Conservation (phyloP, 495 filamentous ascomycete genomes). For the Friedmanniomyces endolithicus region DNA sequence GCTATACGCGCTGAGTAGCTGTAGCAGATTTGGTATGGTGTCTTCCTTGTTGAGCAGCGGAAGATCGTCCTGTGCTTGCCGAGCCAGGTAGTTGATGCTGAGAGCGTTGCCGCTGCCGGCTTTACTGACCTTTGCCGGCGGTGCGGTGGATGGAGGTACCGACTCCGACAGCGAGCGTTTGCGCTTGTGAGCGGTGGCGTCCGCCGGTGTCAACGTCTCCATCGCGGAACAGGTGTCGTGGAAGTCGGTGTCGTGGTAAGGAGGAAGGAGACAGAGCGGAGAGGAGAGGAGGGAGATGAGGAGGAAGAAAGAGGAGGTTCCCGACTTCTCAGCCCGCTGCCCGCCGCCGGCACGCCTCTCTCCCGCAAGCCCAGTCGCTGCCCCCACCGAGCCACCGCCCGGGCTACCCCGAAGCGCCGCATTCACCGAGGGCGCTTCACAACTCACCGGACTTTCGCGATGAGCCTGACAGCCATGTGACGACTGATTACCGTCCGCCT, state of each 20-base stretch:
- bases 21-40: constrained; percentile 48
- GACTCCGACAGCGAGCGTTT: constrained; percentile 36
- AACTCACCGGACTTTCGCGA: background rate
- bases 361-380: background rate
- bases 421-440: background rate
- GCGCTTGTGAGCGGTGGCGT: constrained; percentile 35
- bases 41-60: constrained; percentile 50
- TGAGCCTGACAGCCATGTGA: too few species aligned
- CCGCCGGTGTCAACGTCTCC: constrained; percentile 31
- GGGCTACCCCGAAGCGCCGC: background rate
- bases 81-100: constrained; percentile 66
- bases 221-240: background rate
- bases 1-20: constrained; percentile 62
- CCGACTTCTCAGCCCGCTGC: background rate
- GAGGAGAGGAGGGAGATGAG: constrained; percentile 1
- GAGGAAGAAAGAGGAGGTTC: constrained; percentile 12
- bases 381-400: background rate
- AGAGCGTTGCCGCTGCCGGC: constrained; percentile 2
- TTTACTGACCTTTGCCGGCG: constrained; percentile 41
- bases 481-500: too few species aligned
- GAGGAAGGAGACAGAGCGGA: background rate
- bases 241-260: background rate
- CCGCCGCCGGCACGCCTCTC: background rate
- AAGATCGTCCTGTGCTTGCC: constrained; percentile 48
- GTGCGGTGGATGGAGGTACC: constrained; percentile 26